Evolutionary conservation across 2,329 filamentous ascomycete species (phyloP).

Genomic region (Colletotrichum euphorbiae): DNA sequence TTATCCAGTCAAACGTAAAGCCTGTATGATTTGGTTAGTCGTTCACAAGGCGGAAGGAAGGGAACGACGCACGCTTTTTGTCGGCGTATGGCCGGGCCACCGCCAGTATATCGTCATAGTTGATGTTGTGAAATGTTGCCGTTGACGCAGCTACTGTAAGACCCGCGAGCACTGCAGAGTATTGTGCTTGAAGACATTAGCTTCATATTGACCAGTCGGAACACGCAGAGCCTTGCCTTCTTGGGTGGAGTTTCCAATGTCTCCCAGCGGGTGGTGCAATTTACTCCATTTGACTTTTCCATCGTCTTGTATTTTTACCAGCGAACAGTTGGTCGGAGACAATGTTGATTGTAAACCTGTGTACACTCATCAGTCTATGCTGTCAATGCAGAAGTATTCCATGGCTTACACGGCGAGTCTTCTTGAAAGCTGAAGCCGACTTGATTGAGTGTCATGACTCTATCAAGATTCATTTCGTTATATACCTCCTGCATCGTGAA

Average conservation of each 20-base stretch:
- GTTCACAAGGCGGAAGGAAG: not conserved
- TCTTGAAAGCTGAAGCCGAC: slow-evolving; percentile 80
- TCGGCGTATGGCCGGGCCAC: slow-evolving; percentile 66
- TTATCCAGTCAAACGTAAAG: slow-evolving; percentile 72
- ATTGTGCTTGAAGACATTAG: slow-evolving; percentile 56
- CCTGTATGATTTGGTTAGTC: slow-evolving; percentile 51
- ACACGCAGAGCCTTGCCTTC: slow-evolving; percentile 54
- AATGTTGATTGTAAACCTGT: slow-evolving; percentile 69
- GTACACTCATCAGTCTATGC: not conserved
- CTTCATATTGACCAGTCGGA: slow-evolving; percentile 36
- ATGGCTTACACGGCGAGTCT: slow-evolving; percentile 70
- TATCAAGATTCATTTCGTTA: slow-evolving; percentile 71
- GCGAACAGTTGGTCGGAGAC: slow-evolving; percentile 70
- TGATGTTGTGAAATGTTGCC: slow-evolving; percentile 57
- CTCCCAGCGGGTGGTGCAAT: slow-evolving; percentile 61
- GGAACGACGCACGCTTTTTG: slow-evolving; percentile 48
- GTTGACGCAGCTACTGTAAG: slow-evolving; percentile 66
- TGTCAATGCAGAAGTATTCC: slow-evolving; percentile 11
- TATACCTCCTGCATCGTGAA: slow-evolving; percentile 77
- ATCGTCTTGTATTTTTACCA: slow-evolving; percentile 69
- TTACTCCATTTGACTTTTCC: slow-evolving; percentile 69
- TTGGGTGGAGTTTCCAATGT: slow-evolving; percentile 60
- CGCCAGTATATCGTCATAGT: slow-evolving; percentile 79
- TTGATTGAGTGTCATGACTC: slow-evolving; percentile 78
- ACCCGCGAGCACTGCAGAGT: slow-evolving; percentile 70